Evolutionary conservation across 495 filamentous ascomycete genomes (phyloP).

Genomic region (Daldinia bambusicola): DNA sequence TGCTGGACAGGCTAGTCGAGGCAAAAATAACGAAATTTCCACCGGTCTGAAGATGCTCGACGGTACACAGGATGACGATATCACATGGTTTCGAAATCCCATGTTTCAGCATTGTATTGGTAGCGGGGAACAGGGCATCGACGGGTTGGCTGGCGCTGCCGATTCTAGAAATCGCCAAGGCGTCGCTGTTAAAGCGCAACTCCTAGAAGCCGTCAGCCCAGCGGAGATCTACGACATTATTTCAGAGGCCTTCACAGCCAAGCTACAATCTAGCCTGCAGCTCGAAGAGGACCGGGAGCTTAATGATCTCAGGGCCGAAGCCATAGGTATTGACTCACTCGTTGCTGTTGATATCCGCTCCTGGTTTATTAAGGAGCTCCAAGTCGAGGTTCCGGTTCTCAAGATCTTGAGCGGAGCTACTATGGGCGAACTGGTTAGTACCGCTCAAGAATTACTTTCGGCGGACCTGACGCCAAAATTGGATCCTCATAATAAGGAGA

Average conservation of each 20-base stretch:
- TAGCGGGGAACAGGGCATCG: neutral
- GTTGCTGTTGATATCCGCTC: conserved; percentile 56
- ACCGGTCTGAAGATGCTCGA: neutral
- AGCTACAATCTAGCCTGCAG: neutral
- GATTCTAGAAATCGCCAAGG: neutral
- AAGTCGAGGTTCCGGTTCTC: conserved; percentile 58
- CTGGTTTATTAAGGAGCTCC: conserved; percentile 56
- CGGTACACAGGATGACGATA: neutral
- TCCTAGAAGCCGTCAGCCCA: neutral
- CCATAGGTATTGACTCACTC: conserved; percentile 37
- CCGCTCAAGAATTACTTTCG: neutral
- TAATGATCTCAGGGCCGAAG: neutral
- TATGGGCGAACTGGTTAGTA: conserved; percentile 29
- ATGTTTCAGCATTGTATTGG: neutral
- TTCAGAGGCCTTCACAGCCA: conserved; percentile 1
- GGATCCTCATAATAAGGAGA: neutral
- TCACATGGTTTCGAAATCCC: conserved; percentile 50
- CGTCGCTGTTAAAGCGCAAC: neutral
- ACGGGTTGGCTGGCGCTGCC: neutral
- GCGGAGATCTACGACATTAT: conserved; percentile 30
- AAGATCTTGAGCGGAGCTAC: conserved; percentile 57
- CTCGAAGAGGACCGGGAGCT: neutral
- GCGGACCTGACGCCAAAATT: neutral
- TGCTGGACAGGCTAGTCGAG: conserved; percentile 7
- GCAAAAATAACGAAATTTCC: neutral